Base-by-base conservation (phyloP, 345 rosid species). In the Abelmoschus esculentus region DNA sequence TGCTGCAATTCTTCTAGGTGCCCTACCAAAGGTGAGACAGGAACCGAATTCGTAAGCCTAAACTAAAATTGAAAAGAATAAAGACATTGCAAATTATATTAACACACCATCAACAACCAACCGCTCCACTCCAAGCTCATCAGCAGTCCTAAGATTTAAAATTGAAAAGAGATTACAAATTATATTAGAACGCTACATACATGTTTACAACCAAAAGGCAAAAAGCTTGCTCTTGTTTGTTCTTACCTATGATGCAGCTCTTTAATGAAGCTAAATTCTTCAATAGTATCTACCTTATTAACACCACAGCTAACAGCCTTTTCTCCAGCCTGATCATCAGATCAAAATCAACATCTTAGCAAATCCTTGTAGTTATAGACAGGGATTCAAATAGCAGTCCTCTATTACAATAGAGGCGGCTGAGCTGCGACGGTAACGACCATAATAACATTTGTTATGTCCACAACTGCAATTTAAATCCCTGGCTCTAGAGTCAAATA, bases 251-350 rank as follows among this genome's bases (percentile, higher is more conserved):
- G 42, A 82, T 95, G 99, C 85, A 87, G 77, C 53, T 92, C 91
- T 79, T 80, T 86, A 19, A 95, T 80, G 76, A 90, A 78, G 75
- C 73, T 80, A 76, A 95, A 80, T 74, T 92, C 97, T 63, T 92
- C 86, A 6, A 95, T 88, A 61, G 77, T 72, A 50, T 87, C 86
- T 13, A 84, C 92, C 72, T 89, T 83, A 57, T 82, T 77, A 59
- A 92, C 93, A 61, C 98, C 99, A 75, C 99, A 95, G 54, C 84
- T 75, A 19, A 95, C 96, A 3, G 99, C 99, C 84, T 82, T 89
- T 73, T 92, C 99, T 71, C 99, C 99, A 63, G 97, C 97, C 99
- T 95, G 72, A 70, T 31, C 67, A 72, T 46, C 29, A 54, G 75
- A 59, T n/a, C 9, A 46, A 6, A 36, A 42, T 34, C 70, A 9